Evolutionary conservation across 495 filamentous ascomycete species (phyloP).

Genomic region (Neurospora sp.): DNA sequence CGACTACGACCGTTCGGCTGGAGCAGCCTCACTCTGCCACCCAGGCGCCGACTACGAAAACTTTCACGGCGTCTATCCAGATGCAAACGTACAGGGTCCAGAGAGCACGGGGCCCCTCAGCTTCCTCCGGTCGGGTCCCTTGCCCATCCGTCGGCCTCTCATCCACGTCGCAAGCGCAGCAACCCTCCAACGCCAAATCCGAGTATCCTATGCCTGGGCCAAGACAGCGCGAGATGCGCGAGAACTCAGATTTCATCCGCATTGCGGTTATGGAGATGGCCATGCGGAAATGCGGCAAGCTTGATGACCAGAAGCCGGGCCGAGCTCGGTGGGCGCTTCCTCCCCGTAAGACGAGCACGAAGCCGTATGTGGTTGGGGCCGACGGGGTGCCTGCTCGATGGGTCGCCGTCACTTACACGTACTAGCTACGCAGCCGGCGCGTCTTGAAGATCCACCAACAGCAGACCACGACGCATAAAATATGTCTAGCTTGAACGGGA

Average conservation of each 20-base stretch:
- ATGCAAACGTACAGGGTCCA: constrained; percentile 72
- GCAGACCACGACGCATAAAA: not conserved
- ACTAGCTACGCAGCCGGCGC: not conserved
- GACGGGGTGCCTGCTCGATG: constrained; percentile 45
- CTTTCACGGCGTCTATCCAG: constrained; percentile 69
- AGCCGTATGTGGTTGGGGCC: constrained; percentile 40
- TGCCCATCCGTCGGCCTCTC: constrained; percentile 26
- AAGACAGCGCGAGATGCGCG: constrained; percentile 79
- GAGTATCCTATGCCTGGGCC: constrained; percentile 36
- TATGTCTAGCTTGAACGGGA: not conserved
- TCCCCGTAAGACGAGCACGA: constrained; percentile 54
- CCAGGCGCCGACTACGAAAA: constrained; percentile 17
- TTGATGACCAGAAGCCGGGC: constrained; percentile 75
- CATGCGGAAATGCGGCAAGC: constrained; percentile 85
- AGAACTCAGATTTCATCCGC: constrained; percentile 89
- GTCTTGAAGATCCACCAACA: not conserved
- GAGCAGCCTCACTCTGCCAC: constrained; percentile 40
- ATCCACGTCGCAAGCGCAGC: constrained; percentile 28
- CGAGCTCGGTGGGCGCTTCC: constrained; percentile 81
- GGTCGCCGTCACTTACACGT: constrained; percentile 24
- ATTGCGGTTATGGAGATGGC: constrained; percentile 95
- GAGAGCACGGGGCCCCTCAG: constrained; percentile 29
- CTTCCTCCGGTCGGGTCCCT: constrained; percentile 24
- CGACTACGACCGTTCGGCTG: constrained; percentile 55
- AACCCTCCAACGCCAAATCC: constrained; percentile 19